A percentile compares a stretch with the other conserved stretches of the same genome.
Evolutionary conservation across 768 basidiomycete genomes (phyloP).

Genomic region (Suillus alpinus): DNA sequence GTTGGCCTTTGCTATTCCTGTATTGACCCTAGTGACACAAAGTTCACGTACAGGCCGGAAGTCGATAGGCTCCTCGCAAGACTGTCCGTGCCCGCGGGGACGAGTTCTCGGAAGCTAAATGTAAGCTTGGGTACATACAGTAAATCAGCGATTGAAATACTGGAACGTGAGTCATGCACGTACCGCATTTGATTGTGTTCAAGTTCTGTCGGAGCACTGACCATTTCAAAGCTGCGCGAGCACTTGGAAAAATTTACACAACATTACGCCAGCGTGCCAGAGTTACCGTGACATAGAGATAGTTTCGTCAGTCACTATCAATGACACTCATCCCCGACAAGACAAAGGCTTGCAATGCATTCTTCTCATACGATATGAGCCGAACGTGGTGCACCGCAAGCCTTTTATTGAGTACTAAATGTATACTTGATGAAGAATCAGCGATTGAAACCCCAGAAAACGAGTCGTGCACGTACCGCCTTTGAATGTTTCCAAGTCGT

Average conservation of each 20-base stretch:
- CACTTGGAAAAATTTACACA: no score
- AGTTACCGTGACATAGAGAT: no score
- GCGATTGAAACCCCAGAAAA: not conserved
- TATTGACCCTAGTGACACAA: not conserved
- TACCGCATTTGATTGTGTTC: no score
- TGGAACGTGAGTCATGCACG: no score
- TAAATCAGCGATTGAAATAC: no score
- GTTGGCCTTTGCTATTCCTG: not conserved
- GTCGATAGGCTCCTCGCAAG: not conserved
- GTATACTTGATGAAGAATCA: not conserved
- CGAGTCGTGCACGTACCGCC: not conserved
- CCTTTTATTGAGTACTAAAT: not conserved
- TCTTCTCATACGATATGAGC: not conserved
- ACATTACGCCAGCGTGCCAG: no score
- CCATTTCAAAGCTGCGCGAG: no score
- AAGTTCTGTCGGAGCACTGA: no score
- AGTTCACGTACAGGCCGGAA: not conserved
- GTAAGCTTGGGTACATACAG: not conserved
- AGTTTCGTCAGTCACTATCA: no score
- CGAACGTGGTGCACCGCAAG: not conserved
- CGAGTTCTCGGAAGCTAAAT: not conserved
- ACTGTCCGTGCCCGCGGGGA: not conserved
- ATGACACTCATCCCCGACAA: no score
- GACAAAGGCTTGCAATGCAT: no score
- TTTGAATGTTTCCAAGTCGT: not conserved